A percentile compares a stretch with the other conserved stretches of the same genome.
Evolutionary conservation across 2,329 filamentous ascomycete genomes (phyloP).

Genomic region (Sporothrix humicola): DNA sequence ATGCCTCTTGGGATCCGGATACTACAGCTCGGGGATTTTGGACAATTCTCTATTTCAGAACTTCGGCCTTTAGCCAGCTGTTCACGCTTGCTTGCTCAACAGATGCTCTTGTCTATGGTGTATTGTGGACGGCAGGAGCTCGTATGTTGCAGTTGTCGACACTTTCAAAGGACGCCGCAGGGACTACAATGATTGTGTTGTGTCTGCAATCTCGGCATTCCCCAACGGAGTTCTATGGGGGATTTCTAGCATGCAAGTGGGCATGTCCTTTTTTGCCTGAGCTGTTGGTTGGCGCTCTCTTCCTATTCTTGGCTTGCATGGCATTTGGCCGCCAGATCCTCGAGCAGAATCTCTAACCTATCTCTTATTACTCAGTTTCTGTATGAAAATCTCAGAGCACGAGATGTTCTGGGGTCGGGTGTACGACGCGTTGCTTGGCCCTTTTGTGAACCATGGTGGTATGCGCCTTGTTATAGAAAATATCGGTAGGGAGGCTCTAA

Average conservation of each 20-base stretch:
- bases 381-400: constrained; percentile 48
- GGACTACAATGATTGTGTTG: constrained; percentile 43
- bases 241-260: constrained; percentile 45
- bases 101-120: constrained; percentile 42
- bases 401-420: constrained; percentile 47
- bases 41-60: too few relatives aligned
- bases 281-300: constrained; percentile 57
- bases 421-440: constrained; percentile 45
- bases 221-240: constrained; percentile 48
- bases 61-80: too few relatives aligned
- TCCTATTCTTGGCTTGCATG: constrained; percentile 46
- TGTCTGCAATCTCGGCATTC: constrained; percentile 48
- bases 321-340: constrained; percentile 46
- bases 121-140: constrained; percentile 48
- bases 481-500: constrained; percentile 40
- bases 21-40: constrained; percentile 52
- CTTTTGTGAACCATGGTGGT: constrained; percentile 44
- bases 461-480: constrained; percentile 43
- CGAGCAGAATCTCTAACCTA: constrained; percentile 45
- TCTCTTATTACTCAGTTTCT: constrained; percentile 47
- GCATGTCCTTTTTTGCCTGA: constrained; percentile 51
- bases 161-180: constrained; percentile 42
- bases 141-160: constrained; percentile 54
- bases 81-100: constrained; percentile 42
- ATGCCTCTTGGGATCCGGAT: constrained; percentile 46